Evolutionary conservation across 768 basidiomycete species (phyloP).

Genomic region (Boletellus ananas): DNA sequence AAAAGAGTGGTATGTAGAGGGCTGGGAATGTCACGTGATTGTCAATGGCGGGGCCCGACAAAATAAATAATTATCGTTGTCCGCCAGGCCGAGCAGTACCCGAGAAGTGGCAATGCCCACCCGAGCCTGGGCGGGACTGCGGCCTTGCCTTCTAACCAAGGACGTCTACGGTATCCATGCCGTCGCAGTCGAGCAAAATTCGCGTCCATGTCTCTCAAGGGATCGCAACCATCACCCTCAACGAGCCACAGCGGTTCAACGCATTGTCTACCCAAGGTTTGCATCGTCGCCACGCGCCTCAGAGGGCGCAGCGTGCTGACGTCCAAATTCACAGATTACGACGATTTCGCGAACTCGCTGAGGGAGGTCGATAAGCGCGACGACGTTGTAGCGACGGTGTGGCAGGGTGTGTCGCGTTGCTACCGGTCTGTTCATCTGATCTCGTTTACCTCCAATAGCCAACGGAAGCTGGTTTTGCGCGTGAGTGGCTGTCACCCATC

Average conservation of each 20-base stretch:
- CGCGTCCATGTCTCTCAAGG: constrained; percentile 47
- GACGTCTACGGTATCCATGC: too few relatives aligned
- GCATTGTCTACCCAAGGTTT: constrained; percentile 51
- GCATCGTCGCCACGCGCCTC: constrained; percentile 18
- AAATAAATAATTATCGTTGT: too few relatives aligned
- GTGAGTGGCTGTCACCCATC: constrained; percentile 38
- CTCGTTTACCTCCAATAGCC: constrained; percentile 33
- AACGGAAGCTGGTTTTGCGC: constrained; percentile 73
- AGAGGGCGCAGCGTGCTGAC: not conserved
- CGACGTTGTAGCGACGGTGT: constrained; percentile 62
- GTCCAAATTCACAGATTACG: constrained; percentile 46
- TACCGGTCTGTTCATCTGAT: not conserved
- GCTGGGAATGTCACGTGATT: not conserved
- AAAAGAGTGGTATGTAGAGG: not conserved
- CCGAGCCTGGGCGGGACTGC: too few relatives aligned
- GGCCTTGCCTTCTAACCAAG: too few relatives aligned
- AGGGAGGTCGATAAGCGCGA: constrained; percentile 54
- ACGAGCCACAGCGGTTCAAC: constrained; percentile 57
- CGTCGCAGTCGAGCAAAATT: constrained; percentile 32
- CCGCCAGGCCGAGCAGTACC: too few relatives aligned
- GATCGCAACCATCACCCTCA: constrained; percentile 68
- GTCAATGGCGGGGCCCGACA: too few relatives aligned
- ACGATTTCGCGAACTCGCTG: constrained; percentile 53
- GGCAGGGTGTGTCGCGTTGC: constrained; percentile 48
- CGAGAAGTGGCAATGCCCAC: not conserved